Base-by-base conservation (phyloP, 2,329 filamentous ascomycete species). In the Sarocladium strictum region DNA sequence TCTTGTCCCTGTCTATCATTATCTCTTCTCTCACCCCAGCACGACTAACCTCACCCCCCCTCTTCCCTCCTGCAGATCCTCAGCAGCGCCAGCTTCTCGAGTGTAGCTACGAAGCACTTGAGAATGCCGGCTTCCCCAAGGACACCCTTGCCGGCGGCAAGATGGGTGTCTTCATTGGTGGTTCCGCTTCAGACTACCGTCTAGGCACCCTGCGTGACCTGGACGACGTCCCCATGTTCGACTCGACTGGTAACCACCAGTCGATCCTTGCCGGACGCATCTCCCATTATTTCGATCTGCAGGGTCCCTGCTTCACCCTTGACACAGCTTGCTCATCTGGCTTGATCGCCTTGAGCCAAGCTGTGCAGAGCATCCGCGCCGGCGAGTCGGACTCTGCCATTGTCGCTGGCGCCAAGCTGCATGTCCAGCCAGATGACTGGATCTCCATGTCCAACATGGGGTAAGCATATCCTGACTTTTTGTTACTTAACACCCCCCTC, bases 11-110 rank as follows among this genome's bases (percentile, higher is more conserved):
- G 4, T 15, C 24, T 33, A 40, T n/a, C 11, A 21, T 15, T 26
- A 10, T 47, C 27, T n/a, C 27, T 37, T 57, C 63, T 78, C 24
- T n/a, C n/a, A n/a, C n/a, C n/a, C n/a, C n/a, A n/a, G n/a, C n/a
- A n/a, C n/a, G n/a, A n/a, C n/a, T n/a, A n/a, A n/a, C n/a, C n/a
- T n/a, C n/a, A n/a, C n/a, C n/a, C n/a, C n/a, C n/a, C n/a, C n/a
- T n/a, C n/a, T n/a, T n/a, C n/a, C n/a, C n/a, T n/a, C n/a, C n/a
- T n/a, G 12, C 29, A 47, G 43, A 82, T 50, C 79, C 79, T 0
- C 78, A 81, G 57, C 77, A 81, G 55, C 70, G 79, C 1, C 66
- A 79, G 19, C 67, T 79, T 7, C 67, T 81, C 1, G 78, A 82
- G 61, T 78, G 75, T 56, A 74, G 76, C 0, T 81, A 77, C 56